Percentiles rank a stretch among this genome's conserved stretches.
Evolutionary conservation across 345 rosid species (phyloP).

Genomic region (Citrus inodora): DNA sequence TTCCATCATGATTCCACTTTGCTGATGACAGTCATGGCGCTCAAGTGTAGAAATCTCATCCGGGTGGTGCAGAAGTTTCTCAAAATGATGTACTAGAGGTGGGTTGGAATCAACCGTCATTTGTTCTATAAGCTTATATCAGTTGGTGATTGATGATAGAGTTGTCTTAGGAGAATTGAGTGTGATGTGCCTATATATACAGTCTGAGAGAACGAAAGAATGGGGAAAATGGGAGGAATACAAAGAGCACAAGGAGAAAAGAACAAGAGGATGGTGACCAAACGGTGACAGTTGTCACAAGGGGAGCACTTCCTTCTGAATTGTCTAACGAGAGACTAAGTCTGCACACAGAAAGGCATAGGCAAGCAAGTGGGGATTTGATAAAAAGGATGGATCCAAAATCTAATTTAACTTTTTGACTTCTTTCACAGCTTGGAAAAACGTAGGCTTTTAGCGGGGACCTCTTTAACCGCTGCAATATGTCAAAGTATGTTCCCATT

Average conservation of each 20-base stretch:
- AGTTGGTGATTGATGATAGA: too few species aligned
- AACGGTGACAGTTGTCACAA: conserved; percentile 41
- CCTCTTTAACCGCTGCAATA: too few species aligned
- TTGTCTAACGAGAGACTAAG: conserved; percentile 21
- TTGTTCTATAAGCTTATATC: too few species aligned
- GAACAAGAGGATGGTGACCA: conserved; percentile 16
- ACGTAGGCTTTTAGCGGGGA: background rate
- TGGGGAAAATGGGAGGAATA: background rate
- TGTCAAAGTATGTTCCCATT: background rate
- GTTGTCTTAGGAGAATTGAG: background rate
- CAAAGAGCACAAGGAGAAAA: conserved; percentile 26
- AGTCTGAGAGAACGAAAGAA: background rate
- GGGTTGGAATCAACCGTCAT: conserved; percentile 31
- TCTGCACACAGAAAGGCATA: background rate
- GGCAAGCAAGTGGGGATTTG: conserved; percentile 10
- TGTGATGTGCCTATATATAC: background rate
- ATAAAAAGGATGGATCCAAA: conserved; percentile 16
- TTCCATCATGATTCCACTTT: background rate
- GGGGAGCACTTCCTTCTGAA: conserved; percentile 26
- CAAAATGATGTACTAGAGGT: conserved; percentile 35
- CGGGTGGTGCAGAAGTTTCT: conserved; percentile 12
- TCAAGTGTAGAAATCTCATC: background rate
- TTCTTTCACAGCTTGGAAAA: background rate
- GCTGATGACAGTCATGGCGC: background rate
- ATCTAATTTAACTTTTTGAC: conserved; percentile 5